phyloP scores from a whole-genome alignment of 805 yeast species.

The Spathaspora sp. region DNA sequence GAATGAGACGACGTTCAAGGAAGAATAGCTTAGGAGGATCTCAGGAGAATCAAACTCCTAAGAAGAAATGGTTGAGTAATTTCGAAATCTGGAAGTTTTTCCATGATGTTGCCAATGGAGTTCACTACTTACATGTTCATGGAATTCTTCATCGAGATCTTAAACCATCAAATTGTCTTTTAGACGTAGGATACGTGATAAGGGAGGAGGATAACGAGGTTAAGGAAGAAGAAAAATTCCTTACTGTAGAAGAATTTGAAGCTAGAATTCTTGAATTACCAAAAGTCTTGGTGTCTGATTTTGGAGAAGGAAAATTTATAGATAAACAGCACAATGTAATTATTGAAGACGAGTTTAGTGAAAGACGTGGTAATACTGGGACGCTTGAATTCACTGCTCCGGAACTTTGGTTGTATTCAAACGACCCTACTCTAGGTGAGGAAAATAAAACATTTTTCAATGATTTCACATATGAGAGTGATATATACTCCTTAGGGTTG shows the following conservation, averaged over 20 bases:
- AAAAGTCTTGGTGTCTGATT: conserved; percentile 76
- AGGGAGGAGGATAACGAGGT: neutral
- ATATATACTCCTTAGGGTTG: conserved; percentile 80
- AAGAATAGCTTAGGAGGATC: neutral
- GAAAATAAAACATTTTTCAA: conserved; percentile 35
- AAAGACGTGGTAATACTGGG: conserved; percentile 82
- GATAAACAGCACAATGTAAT: conserved; percentile 39
- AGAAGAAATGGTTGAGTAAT: conserved; percentile 39
- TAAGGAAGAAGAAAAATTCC: neutral
- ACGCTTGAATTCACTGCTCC: conserved; percentile 89
- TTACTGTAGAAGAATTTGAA: conserved; percentile 10
- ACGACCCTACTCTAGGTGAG: conserved; percentile 15
- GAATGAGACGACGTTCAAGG: conserved; percentile 17
- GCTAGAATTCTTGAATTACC: conserved; percentile 42
- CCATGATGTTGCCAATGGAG: conserved; percentile 65
- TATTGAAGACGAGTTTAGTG: conserved; percentile 10
- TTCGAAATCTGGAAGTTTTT: conserved; percentile 68
- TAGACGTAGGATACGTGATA: conserved; percentile 35
- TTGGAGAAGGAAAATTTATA: conserved; percentile 82
- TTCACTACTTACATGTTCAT: conserved; percentile 64
- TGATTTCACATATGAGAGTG: conserved; percentile 70
- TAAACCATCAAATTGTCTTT: conserved; percentile 83
- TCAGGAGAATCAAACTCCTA: neutral
- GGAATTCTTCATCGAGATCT: conserved; percentile 86
- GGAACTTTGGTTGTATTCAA: conserved; percentile 50